A percentile compares a stretch with the other conserved stretches of the same genome.
These are phyloP conservation scores for Senna siamea DNA, from an alignment of 306 rosid species.

Conservation along the genomic window DNA sequence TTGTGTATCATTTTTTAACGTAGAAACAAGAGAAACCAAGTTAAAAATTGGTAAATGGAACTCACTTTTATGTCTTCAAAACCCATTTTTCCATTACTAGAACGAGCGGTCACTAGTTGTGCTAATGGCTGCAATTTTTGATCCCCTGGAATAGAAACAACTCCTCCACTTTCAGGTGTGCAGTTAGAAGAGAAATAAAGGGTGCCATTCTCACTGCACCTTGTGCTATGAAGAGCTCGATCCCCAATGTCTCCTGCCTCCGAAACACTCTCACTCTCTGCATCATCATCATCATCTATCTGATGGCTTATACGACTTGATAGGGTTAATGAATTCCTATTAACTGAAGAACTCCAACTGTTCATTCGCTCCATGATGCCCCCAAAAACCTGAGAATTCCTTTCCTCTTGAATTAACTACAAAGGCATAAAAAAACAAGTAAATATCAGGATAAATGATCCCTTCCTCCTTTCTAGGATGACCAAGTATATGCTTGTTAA, in stretches of 20 bases:
- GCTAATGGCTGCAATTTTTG: constrained; percentile 33
- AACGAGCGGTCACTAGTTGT: constrained; percentile 35
- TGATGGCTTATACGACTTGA: constrained; percentile 29
- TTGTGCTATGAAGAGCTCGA: constrained; percentile 55
- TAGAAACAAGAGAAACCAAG: too few relatives aligned
- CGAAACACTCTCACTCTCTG: constrained; percentile 45
- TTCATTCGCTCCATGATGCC: constrained; percentile 38
- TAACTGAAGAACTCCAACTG: constrained; percentile 47
- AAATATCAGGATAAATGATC: neutral
- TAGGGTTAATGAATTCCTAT: constrained; percentile 45
- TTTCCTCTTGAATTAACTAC: constrained; percentile 38
- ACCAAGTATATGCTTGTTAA: too few relatives aligned
- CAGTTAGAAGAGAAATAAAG: constrained; percentile 35
- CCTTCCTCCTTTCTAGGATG: too few relatives aligned
- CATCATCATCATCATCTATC: constrained; percentile 43
- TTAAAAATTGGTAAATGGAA: constrained; percentile 26
- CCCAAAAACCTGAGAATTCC: constrained; percentile 30
- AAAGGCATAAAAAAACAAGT: neutral
- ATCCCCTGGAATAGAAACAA: constrained; percentile 43
- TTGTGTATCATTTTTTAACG: too few relatives aligned
- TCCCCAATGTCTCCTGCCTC: constrained; percentile 80
- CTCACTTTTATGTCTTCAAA: constrained; percentile 46
- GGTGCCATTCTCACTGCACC: constrained; percentile 43
- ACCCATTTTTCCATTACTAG: constrained; percentile 33
- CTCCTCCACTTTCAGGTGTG: constrained; percentile 44